Evolutionary conservation across 2,329 filamentous ascomycete species (phyloP), one percentile per base, ranked within the genome.

Genomic region (Ceratocystiopsis brevicomis): DNA sequence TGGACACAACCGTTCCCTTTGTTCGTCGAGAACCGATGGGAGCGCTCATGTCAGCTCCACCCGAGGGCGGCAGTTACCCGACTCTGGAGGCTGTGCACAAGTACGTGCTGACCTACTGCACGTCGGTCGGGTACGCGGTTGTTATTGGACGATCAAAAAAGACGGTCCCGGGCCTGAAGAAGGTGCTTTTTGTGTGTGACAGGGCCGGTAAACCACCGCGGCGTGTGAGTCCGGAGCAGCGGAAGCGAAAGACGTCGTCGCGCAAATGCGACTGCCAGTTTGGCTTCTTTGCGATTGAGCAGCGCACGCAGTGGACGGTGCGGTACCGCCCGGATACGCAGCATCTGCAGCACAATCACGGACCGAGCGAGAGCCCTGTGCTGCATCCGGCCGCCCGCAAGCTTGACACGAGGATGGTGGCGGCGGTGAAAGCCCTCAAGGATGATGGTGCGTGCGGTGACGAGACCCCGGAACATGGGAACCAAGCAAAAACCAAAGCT

Each of bases 111-210:
- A 61, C 66, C n/a, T 78, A 78, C 53, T 78, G 74, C 53, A 76
- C 74, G 0, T 76, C 73, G 15, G 74, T 78, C 38, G 75, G 75
- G 39, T 79, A 78, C 55, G 75, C 75, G 9, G 76, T 78, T 42
- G 75, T 79, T 47, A 79, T 79, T 54, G 75, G 75, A 2, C 64
- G 75, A 34, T 78, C 75, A 0, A 79, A 79, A 55, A 78, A 78
- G 60, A 76, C 73, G 1, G 74, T 78, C 1, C 71, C 74, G 8
- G 75, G 75, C 1, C 53, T 79, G 48, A 79, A 78, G 54, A 79
- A 79, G 56, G 75, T 79, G 14, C 62, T 79, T 12, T 74, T 79
- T 48, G 75, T 78, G 16, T 79, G 75, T 53, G 75, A 79, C 52
- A 67, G 74, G 44, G 74, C 74, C 4, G 75, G 75, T 37, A 76